Conservation (phyloP, 1,284 basidiomycete species). For the Leccinum cinnamomeum region DNA sequence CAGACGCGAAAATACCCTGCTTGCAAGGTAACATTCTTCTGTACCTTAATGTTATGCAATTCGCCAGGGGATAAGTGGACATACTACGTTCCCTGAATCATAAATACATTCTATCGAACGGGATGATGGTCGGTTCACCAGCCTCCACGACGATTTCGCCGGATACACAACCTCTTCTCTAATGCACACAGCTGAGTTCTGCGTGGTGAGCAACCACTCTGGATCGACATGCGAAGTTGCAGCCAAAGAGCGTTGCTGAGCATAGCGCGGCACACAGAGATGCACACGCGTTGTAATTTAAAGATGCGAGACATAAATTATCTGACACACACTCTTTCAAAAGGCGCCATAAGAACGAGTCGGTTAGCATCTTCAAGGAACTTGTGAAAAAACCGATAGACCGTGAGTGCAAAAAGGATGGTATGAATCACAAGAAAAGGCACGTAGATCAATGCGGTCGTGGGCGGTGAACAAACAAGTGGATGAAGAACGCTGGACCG, state of each 20-base stretch:
- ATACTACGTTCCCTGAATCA: background rate
- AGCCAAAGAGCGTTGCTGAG: slow-evolving; percentile 17
- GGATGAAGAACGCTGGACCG: background rate
- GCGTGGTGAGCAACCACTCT: slow-evolving; percentile 20
- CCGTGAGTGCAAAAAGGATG: slow-evolving; percentile 9
- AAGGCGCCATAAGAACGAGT: slow-evolving; percentile 15
- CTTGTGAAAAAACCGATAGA: slow-evolving; percentile 16
- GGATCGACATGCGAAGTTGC: slow-evolving; percentile 20
- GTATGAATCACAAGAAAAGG: slow-evolving; percentile 9
- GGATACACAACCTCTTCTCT: slow-evolving; percentile 8
- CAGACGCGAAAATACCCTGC: too few species aligned
- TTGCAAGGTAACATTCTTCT: background rate
- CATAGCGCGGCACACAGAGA: slow-evolving; percentile 16
- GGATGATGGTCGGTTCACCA: background rate
- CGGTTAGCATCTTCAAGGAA: slow-evolving; percentile 1
- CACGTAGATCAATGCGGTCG: slow-evolving; percentile 11
- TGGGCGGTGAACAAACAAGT: background rate
- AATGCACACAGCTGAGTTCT: slow-evolving; percentile 21
- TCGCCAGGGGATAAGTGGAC: background rate
- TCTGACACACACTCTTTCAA: slow-evolving; percentile 14
- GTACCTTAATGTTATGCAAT: too few species aligned
- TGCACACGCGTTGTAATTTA: slow-evolving; percentile 3
- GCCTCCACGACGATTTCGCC: slow-evolving; percentile 17
- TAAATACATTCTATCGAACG: background rate
- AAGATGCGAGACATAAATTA: background rate